phyloP scores from a whole-genome alignment of 352 stramenopile genomes.

The Globisporangium sylvaticum region DNA sequence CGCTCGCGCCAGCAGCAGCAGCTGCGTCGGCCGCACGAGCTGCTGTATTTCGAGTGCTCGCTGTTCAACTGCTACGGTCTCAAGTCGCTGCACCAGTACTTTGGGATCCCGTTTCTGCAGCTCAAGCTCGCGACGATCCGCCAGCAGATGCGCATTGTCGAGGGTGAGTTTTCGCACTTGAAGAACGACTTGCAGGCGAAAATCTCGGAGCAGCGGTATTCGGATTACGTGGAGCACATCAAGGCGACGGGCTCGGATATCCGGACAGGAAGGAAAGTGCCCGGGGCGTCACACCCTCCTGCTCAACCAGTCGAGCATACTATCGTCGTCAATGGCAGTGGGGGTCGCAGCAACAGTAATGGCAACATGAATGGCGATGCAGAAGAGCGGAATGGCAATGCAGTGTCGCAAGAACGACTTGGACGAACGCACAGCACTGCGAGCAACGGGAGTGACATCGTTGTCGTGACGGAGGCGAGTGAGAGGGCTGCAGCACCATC shows the following conservation, averaged over 20 bases:
- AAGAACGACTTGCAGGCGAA: constrained; percentile 73
- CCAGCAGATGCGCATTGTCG: constrained; percentile 71
- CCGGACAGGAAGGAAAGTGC: constrained; percentile 48
- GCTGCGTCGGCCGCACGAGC: constrained; percentile 47
- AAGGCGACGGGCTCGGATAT: constrained; percentile 67
- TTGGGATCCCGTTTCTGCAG: constrained; percentile 81
- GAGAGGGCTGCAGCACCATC: not conserved
- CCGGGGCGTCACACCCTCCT: constrained; percentile 12
- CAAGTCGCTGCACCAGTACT: constrained; percentile 82
- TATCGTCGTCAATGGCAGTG: constrained; percentile 14
- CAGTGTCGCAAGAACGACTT: constrained; percentile 4
- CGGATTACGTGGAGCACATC: constrained; percentile 72
- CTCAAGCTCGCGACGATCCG: constrained; percentile 74
- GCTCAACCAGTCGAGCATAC: constrained; percentile 11
- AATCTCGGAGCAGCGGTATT: constrained; percentile 70
- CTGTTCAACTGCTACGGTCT: constrained; percentile 83
- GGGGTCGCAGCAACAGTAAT: not conserved
- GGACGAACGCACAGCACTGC: constrained; percentile 20
- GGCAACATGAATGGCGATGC: not conserved
- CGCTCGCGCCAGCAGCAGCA: constrained; percentile 26
- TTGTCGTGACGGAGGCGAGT: constrained; percentile 15
- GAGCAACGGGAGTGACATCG: constrained; percentile 31
- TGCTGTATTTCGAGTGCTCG: constrained; percentile 85
- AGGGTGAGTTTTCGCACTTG: constrained; percentile 61
- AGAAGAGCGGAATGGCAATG: constrained; percentile 7